Base-by-base conservation (phyloP, 2,329 filamentous ascomycete species). In the Neocucurbitaria cava region DNA sequence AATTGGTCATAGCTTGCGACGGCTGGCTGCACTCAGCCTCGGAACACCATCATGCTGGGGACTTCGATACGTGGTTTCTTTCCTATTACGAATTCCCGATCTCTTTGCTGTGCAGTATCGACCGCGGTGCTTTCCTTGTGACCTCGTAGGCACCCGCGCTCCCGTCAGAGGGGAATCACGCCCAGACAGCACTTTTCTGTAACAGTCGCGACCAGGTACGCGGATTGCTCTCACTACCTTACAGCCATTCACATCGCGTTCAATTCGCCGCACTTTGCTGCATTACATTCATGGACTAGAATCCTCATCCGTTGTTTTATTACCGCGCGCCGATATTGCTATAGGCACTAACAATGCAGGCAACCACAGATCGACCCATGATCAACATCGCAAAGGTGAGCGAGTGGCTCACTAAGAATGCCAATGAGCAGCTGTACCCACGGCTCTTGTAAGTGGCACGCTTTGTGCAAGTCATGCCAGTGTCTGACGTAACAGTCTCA, bases 331-430 rank as follows among this genome's bases (percentile, higher is more conserved):
- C 46, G 38, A n/a, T 18, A 13, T 45, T 52, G 20, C 17, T 24
- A 36, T 13, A 44, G 17, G 31, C 40, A 39, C 61, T 63, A 36
- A 65, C 50, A 53, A 62, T 61, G 58, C 50, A 49, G 30, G 45
- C 50, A 33, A 44, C 49, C 46, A 30, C 50, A 57, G 52, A 43
- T 46, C 51, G 48, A 46, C 51, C 59, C 20, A 81, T 81, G 79
- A 71, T 81, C 56, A 77, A 79, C 63, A 72, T 77, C 46, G 75
- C 73, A 49, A 78, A 74, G 28, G 67, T 81, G 50, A 78, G 73
- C 61, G 76, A 79, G 44, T 70, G 79, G 59, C 70, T 81, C 56
- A 76, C 76, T 9, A 71, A 75, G 47, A 80, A 81, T 63, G 75
- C 74, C 50, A 76, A 80, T 56, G 70, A 75, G 36, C 69, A 75